Base-by-base conservation (phyloP, 2,329 filamentous ascomycete species). In the Rutstroemia sp. region DNA sequence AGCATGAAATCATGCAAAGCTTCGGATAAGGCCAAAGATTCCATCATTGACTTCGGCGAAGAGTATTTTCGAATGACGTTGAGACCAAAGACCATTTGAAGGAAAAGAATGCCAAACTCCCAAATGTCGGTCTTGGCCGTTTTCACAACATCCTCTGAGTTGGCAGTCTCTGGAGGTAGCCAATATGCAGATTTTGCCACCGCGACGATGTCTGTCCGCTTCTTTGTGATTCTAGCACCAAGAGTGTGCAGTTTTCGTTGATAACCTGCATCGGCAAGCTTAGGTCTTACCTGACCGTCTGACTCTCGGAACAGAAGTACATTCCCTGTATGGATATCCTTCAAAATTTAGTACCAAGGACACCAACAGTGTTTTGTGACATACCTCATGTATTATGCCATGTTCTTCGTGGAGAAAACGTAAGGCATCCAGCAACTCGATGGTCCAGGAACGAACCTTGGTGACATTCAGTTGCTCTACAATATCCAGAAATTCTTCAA, bases 1-100 rank as follows among this genome's bases (percentile, higher is more conserved):
- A 82, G 79, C 21, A 96, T 78, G 44, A 99, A 77, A 65, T 96
- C 91, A 59, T 88, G 82, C 38, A 96, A 74, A 5, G 90, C 78
- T 47, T 83, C 79, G 0, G 91, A 94, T 8, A 96, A 75, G 8
- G 81, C 79, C 36, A 92, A 73, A 1, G 83, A 83, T 12, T 86
- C 83, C 68, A 89, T 84, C 51, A 96, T 73, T 44, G 83, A 82
- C 56, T 80, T 82, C 1, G 92, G 92, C 0, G 90, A 95, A 16
- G 85, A 84, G 70, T 94, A 92, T 57, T 85, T 87, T 58, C 86
- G 79, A 17, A 87, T 77, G 6, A 90, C 81, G 62, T 90, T 83
- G 36, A 90, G 77, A 2, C 94, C 94, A 69, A 96, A 92, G 3
- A 94, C 81, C 90, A 97, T 96, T 69, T 99, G 92, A 40, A 96